Evolutionary conservation across 768 basidiomycete species (phyloP), one percentile per base, ranked within the genome.

Genomic region (Phanerodontia chrysosporium): DNA sequence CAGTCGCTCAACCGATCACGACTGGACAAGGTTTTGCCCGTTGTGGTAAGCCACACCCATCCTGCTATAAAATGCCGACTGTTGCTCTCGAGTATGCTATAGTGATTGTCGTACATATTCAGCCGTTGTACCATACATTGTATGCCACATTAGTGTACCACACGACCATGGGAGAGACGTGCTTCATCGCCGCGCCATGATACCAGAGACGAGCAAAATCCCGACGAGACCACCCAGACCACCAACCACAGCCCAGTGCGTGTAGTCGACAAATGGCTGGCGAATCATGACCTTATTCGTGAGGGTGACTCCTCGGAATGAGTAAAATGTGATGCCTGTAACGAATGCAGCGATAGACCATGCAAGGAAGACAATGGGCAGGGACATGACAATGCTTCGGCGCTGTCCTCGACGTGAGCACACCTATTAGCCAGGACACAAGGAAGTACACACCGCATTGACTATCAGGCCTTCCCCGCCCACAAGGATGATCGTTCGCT

Each of bases 271-370:
- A 66, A 89, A 86, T 12, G 74, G 80, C 49, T 72, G 70, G 18
- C 71, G 68, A 28, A 76, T 62, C 3, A 69, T 67, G 0, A 69
- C 65, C 21, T 75, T 73, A 36, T 74, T 69, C n/a, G 76, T 73
- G 21, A 76, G 49, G 0, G 77, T 75, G 2, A 74, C 68, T 0
- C 82, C 86, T 5, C 83, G 74, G 70, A 88, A 83, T 0, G 85
- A 82, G 68, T 89, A 90, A 25, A 90, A 59, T 0, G 83, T 79
- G 27, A 90, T 76, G 0, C 81, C 89, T 0, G 81, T 76, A 36
- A 90, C 72, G 73, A 92, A 88, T 1, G 81, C 86, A 1, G 84
- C 77, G 61, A 90, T 78, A 1, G 87, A 82, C 69, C 90, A 92
- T 0, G 83, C 81, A 32, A 91, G 73, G 62, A 90, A 85, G 27